Evolutionary conservation across 805 yeast genomes (phyloP).

Genomic region (Candida boleticola): DNA sequence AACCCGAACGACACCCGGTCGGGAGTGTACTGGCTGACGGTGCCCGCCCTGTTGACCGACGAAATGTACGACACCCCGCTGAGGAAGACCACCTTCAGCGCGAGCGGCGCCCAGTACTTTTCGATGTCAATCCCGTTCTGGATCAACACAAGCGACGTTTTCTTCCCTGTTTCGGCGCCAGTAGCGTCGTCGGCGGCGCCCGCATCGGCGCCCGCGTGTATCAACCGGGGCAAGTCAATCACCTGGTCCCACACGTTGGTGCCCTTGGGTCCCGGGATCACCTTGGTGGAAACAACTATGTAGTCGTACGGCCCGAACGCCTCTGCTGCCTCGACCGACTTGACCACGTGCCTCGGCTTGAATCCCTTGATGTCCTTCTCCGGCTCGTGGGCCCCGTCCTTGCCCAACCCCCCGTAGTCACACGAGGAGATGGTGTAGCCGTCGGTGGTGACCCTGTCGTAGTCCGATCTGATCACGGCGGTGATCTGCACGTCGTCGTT

Average conservation of each 20-base stretch:
- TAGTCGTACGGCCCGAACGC: slow-evolving; percentile 29
- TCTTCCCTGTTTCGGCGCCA: not conserved
- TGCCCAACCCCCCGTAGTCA: slow-evolving; percentile 24
- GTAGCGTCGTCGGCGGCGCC: too few relatives aligned
- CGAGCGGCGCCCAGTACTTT: slow-evolving; percentile 18
- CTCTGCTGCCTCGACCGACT: slow-evolving; percentile 23
- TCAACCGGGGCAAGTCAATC: slow-evolving; percentile 9
- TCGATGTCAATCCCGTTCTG: slow-evolving; percentile 28
- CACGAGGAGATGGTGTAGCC: slow-evolving; percentile 32
- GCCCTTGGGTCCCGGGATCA: slow-evolving; percentile 21
- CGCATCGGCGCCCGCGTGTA: not conserved
- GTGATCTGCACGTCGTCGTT: slow-evolving; percentile 26
- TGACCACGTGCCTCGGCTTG: slow-evolving; percentile 26
- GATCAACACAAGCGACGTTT: slow-evolving; percentile 19
- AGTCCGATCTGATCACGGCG: slow-evolving; percentile 31
- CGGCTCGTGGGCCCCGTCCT: slow-evolving; percentile 14
- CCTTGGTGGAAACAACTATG: slow-evolving; percentile 33
- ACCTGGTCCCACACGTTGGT: slow-evolving; percentile 23
- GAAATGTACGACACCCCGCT: slow-evolving; percentile 35
- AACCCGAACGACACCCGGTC: slow-evolving; percentile 27
- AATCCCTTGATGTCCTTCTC: slow-evolving; percentile 17
- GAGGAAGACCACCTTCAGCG: slow-evolving; percentile 16
- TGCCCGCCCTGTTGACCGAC: slow-evolving; percentile 26
- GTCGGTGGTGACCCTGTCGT: slow-evolving; percentile 20
- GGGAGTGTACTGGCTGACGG: slow-evolving; percentile 24